Evolutionary conservation across 306 rosid genomes (phyloP), one percentile per base, ranked within the genome.

Genomic region (Boehmeria nivea): DNA sequence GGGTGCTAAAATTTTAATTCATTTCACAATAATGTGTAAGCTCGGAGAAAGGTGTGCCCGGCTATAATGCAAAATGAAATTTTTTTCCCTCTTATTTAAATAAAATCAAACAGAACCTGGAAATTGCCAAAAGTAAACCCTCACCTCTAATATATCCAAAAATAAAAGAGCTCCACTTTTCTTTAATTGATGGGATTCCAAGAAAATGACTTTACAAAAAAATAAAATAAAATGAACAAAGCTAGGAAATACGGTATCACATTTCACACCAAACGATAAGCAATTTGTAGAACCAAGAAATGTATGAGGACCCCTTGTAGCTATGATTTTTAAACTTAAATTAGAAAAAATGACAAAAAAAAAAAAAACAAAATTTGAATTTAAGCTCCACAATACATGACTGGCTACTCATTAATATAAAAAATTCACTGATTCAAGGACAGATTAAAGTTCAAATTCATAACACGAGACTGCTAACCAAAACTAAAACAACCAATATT

Each of bases 361-460:
- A 5, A 39, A 33, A 36, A 22, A 36, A 18, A 31, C 19, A 39
- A 22, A 20, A 27, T 33, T 54, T 11, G 33, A 43, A 44, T n/a
- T 16, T 5, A 38, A 40, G 21, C 28, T 59, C 64, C 45, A 66
- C 23, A 50, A 63, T n/a, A 60, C 22, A 50, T 58, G 34, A 36
- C n/a, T n/a, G 42, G 39, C 61, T 58, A 23, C 54, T 17, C 53
- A 51, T 16, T 21, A 6, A 52, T 33, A 33, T 5, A 40, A 40
- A 27, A 3, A 66, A 47, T 37, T 56, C 20, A 57, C 7, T 56
- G 56, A 42, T 22, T 43, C 9, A 24, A 51, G 16, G 53, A 23
- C 55, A 57, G 26, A 23, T 25, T 24, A 27, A 57, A 60, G 66
- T 63, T 59, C 71, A 69, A 57, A 68, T 57, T 40, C 38, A 21